Evolutionary conservation across 2,329 filamentous ascomycete species (phyloP).

Genomic region (Aureobasidium sp.): DNA sequence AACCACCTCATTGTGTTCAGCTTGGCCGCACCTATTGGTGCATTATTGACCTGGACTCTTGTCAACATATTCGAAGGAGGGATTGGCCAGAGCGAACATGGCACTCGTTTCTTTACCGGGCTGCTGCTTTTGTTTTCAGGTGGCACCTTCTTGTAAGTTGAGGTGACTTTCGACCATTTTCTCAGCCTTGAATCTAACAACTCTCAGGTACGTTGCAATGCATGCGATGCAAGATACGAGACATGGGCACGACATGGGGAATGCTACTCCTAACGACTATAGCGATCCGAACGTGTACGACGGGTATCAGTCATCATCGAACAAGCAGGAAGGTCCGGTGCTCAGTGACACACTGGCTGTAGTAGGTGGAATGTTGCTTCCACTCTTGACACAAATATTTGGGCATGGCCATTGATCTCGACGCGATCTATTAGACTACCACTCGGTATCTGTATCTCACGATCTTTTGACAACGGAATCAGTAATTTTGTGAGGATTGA

Average conservation of each 20-base stretch:
- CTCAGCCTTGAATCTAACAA: constrained; percentile 17
- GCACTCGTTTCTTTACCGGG: constrained; percentile 80
- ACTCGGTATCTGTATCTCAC: not conserved
- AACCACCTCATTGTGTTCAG: constrained; percentile 88
- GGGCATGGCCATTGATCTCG: constrained; percentile 58
- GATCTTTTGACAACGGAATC: not conserved
- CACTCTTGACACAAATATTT: constrained; percentile 63
- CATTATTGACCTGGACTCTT: constrained; percentile 72
- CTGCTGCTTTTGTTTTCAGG: constrained; percentile 91
- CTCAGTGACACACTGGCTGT: constrained; percentile 56
- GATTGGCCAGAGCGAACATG: constrained; percentile 47
- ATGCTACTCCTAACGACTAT: constrained; percentile 36
- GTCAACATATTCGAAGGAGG: constrained; percentile 66
- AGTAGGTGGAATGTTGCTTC: constrained; percentile 69
- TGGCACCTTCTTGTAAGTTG: constrained; percentile 82
- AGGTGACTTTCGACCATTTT: not conserved
- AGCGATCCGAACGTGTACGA: constrained; percentile 15
- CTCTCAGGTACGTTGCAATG: constrained; percentile 83
- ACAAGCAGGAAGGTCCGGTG: constrained; percentile 15
- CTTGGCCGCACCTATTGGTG: constrained; percentile 79
- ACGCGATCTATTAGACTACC: not conserved
- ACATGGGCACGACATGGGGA: constrained; percentile 41
- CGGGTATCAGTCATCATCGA: constrained; percentile 15
- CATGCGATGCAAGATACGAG: constrained; percentile 86
- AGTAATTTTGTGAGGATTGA: not conserved